These are phyloP conservation scores for Backusella macrospora DNA, from an alignment of 192 early-diverging fungal genomes.

Conservation along the genomic window DNA sequence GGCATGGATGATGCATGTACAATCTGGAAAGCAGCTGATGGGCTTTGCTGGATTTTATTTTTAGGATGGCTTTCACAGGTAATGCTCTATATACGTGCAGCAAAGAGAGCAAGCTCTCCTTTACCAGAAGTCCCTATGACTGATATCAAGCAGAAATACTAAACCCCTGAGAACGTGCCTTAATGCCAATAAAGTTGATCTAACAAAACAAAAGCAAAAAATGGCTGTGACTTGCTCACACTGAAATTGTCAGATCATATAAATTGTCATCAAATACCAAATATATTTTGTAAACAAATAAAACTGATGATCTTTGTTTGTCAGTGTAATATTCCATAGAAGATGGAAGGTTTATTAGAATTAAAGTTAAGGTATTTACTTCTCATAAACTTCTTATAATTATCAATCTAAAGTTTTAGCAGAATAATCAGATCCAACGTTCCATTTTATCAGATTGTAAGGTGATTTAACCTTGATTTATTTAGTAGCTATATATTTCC, in stretches of 20 bases:
- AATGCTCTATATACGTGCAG: conserved; percentile 20
- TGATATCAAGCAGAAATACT: conserved; percentile 6
- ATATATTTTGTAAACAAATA: too few relatives aligned
- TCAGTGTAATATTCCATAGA: too few relatives aligned
- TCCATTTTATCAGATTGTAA: too few relatives aligned
- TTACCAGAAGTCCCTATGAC: conserved; percentile 4
- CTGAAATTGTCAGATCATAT: neutral
- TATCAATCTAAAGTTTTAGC: too few relatives aligned
- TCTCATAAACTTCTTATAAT: too few relatives aligned
- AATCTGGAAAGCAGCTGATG: conserved; percentile 21
- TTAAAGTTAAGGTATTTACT: too few relatives aligned
- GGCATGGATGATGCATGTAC: conserved; percentile 28
- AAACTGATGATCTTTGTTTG: too few relatives aligned
- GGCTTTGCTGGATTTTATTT: conserved; percentile 20
- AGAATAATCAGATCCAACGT: too few relatives aligned
- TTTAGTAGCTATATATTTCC: too few relatives aligned
- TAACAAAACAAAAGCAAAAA: neutral
- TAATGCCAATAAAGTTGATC: neutral
- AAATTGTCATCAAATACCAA: neutral
- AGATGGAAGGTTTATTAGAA: too few relatives aligned
- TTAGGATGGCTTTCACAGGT: conserved; percentile 17
- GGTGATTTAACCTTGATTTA: too few relatives aligned
- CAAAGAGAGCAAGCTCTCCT: neutral
- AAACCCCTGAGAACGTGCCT: conserved; percentile 2
- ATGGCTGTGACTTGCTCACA: neutral